These are phyloP conservation scores for Paramecium octaurelia DNA, from an alignment of 73 alveolate genomes.

Conservation along the genomic window DNA sequence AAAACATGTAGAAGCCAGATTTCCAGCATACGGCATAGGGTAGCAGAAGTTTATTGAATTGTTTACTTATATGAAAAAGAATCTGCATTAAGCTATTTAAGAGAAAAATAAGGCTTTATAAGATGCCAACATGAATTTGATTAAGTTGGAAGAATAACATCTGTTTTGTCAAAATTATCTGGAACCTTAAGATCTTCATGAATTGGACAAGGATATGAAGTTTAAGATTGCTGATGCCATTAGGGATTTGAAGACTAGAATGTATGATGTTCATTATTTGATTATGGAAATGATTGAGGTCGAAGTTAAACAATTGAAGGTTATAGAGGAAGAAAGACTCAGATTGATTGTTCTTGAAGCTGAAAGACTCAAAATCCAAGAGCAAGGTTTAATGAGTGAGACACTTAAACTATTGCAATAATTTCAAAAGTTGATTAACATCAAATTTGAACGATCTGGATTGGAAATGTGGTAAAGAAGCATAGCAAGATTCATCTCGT, in stretches of 20 bases:
- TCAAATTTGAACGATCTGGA: slow-evolving; percentile 39
- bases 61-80: slow-evolving; percentile 37
- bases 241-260: slow-evolving; percentile 59
- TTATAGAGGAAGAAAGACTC: slow-evolving; percentile 30
- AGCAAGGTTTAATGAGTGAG: slow-evolving; percentile 26
- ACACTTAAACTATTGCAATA: neutral
- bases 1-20: neutral
- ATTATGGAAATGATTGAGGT: slow-evolving; percentile 60
- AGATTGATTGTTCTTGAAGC: slow-evolving; percentile 53
- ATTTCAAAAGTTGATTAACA: neutral
- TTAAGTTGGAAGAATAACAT: slow-evolving; percentile 16
- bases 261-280: slow-evolving; percentile 55
- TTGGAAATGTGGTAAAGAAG: slow-evolving; percentile 38
- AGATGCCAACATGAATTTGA: slow-evolving; percentile 26
- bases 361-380: slow-evolving; percentile 34
- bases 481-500: neutral
- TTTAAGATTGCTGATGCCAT: slow-evolving; percentile 41
- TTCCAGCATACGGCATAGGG: slow-evolving; percentile 34
- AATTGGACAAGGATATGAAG: slow-evolving; percentile 17
- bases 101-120: slow-evolving; percentile 20
- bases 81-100: slow-evolving; percentile 24
- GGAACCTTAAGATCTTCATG: slow-evolving; percentile 38
- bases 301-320: slow-evolving; percentile 47
- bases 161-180: slow-evolving; percentile 12
- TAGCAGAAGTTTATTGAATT: neutral